Evolutionary conservation across 768 basidiomycete genomes (phyloP).

Genomic region (Mycena capillaripes): DNA sequence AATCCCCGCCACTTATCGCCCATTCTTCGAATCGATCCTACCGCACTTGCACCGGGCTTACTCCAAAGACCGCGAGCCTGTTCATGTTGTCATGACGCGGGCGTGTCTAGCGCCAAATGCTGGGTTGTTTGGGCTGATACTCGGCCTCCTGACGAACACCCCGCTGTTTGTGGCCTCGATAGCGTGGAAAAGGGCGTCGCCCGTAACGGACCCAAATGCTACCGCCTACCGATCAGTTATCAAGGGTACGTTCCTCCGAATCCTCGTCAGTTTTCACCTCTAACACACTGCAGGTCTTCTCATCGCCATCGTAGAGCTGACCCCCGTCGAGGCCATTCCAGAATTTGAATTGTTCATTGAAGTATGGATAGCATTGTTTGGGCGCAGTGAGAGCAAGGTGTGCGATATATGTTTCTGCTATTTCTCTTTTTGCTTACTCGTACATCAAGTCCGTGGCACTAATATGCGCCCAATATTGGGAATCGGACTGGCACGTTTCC

Average conservation of each 20-base stretch:
- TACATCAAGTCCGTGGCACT: constrained; percentile 64
- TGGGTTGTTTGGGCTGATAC: constrained; percentile 71
- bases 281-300: constrained; percentile 71
- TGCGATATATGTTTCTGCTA: not conserved
- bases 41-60: constrained; percentile 57
- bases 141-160: constrained; percentile 73
- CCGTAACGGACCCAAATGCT: constrained; percentile 81
- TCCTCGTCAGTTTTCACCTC: not conserved
- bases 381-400: constrained; percentile 71
- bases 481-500: constrained; percentile 77
- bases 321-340: constrained; percentile 82
- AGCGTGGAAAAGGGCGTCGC: constrained; percentile 78
- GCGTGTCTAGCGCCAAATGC: constrained; percentile 70
- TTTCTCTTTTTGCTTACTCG: not conserved
- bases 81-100: constrained; percentile 69
- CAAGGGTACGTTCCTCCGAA: constrained; percentile 71
- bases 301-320: constrained; percentile 79
- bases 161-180: constrained; percentile 83
- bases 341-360: constrained; percentile 80
- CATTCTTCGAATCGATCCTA: constrained; percentile 68
- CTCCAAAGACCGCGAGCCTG: constrained; percentile 71
- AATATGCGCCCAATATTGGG: constrained; percentile 89
- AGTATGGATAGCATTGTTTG: constrained; percentile 85
- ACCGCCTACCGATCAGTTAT: constrained; percentile 85
- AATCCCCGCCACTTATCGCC: constrained; percentile 66